phyloP scores from a whole-genome alignment of 768 basidiomycete species.

The Exsudoporus frostii region DNA sequence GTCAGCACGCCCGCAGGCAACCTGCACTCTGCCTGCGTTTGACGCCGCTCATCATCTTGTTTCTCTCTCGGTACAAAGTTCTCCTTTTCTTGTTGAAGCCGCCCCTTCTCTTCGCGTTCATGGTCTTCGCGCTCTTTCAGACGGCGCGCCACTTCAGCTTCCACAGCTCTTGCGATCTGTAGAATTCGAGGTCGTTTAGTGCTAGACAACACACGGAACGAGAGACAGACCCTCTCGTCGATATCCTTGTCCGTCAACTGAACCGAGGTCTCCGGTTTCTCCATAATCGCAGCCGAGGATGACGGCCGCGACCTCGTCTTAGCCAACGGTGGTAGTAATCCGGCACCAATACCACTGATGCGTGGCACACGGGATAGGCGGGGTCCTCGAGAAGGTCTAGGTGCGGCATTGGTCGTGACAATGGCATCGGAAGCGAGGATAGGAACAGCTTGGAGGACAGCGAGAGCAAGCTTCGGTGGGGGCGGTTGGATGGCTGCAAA shows the following conservation, averaged over 20 bases:
- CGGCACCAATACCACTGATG: conserved; percentile 28
- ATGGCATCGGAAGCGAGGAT: conserved; percentile 19
- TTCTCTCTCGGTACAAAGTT: conserved; percentile 19
- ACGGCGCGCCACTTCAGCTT: conserved; percentile 68
- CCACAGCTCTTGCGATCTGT: conserved; percentile 72
- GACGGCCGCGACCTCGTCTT: conserved; percentile 21
- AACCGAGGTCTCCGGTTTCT: conserved; percentile 14
- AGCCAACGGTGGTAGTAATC: conserved; percentile 21
- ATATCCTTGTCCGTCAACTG: conserved; percentile 66
- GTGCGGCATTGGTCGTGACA: conserved; percentile 7
- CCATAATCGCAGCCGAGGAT: conserved; percentile 9
- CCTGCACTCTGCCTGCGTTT: conserved; percentile 9
- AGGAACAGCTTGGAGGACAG: conserved; percentile 42
- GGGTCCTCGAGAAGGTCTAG: conserved; percentile 24
- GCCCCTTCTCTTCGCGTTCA: conserved; percentile 32
- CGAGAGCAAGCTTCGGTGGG: conserved; percentile 44
- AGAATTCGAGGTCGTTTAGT: neutral
- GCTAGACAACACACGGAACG: neutral
- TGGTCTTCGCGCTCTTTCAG: conserved; percentile 44
- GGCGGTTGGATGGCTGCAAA: conserved; percentile 59
- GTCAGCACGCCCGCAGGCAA: conserved; percentile 47
- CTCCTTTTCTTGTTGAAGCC: conserved; percentile 26
- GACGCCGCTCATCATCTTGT: conserved; percentile 8
- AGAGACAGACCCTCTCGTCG: conserved; percentile 55
- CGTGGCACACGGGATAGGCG: conserved; percentile 34